Evolutionary conservation across 2,329 filamentous ascomycete species (phyloP).

Genomic region (Diaporthe nobilis): DNA sequence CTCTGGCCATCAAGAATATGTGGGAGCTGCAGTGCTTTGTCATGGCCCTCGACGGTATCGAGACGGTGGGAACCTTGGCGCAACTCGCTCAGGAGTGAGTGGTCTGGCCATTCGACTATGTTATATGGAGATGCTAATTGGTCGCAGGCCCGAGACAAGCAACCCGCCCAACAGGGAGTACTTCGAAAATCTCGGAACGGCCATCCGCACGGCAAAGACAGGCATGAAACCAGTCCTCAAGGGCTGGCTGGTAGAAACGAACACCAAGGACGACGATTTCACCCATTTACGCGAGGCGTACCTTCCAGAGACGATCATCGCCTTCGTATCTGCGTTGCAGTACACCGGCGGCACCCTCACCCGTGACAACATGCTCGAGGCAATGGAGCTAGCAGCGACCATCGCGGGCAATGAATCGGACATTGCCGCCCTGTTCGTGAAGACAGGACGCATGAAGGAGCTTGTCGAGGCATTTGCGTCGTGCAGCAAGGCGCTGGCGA

Average conservation of each 20-base stretch:
- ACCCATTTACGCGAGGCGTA: conserved; percentile 80
- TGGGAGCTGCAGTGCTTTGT: conserved; percentile 79
- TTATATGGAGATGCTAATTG: conserved; percentile 47
- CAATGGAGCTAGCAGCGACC: conserved; percentile 85
- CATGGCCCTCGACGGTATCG: conserved; percentile 75
- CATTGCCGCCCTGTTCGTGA: conserved; percentile 74
- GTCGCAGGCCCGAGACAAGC: conserved; percentile 49
- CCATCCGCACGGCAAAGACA: conserved; percentile 68
- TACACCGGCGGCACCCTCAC: conserved; percentile 81
- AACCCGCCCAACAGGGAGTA: conserved; percentile 60
- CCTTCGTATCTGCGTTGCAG: conserved; percentile 85
- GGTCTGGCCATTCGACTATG: too few relatives aligned
- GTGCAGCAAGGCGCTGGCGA: conserved; percentile 79
- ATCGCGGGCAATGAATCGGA: conserved; percentile 81
- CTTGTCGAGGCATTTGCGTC: conserved; percentile 82
- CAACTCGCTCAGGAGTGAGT: conserved; percentile 67
- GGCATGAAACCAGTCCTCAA: conserved; percentile 74
- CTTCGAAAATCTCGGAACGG: conserved; percentile 67
- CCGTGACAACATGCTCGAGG: conserved; percentile 83
- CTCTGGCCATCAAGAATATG: conserved; percentile 59
- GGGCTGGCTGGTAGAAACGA: conserved; percentile 72
- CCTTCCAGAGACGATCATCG: conserved; percentile 87
- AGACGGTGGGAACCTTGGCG: conserved; percentile 73
- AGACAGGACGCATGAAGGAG: conserved; percentile 79
- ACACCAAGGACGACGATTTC: conserved; percentile 72